A percentile compares a stretch with the other conserved stretches of the same genome.
phyloP scores from a whole-genome alignment of 176 grass and related monocot species.

The Avena eriantha region DNA sequence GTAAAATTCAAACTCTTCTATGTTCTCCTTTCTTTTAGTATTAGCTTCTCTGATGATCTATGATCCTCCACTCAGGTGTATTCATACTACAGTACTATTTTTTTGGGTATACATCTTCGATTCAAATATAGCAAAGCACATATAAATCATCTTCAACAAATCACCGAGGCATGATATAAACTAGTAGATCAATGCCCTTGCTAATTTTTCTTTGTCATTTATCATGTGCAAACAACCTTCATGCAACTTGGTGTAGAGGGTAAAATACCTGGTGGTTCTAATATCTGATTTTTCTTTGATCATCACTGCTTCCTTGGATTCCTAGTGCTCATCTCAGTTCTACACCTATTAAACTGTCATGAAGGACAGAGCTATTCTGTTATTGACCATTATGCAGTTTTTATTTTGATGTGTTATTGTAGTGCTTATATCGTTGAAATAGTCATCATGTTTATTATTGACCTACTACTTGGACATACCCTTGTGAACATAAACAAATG shows the following conservation, averaged over 20 bases:
- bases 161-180: conserved; percentile 9
- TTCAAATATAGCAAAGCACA: conserved; percentile 25
- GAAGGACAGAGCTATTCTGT: not conserved
- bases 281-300: conserved; percentile 25
- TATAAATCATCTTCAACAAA: not conserved
- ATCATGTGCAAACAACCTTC: conserved; percentile 5
- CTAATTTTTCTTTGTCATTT: conserved; percentile 7
- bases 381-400: not conserved
- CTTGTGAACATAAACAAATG: not conserved
- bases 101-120: not conserved
- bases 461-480: not conserved
- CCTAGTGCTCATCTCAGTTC: conserved; percentile 1
- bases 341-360: not conserved
- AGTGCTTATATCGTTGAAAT: conserved; percentile 36
- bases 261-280: not conserved
- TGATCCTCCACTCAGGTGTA: conserved; percentile 2
- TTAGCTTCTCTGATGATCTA: conserved; percentile 33
- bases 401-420: conserved; percentile 18
- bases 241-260: not conserved
- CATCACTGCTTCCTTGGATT: conserved; percentile 5
- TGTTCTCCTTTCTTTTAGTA: conserved; percentile 27
- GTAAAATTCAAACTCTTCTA: conserved; percentile 37
- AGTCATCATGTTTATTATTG: conserved; percentile 15
- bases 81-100: not conserved
- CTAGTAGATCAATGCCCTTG: conserved; percentile 24